These are phyloP conservation scores for Leptographium lundbergii DNA, from an alignment of 2,329 filamentous ascomycete genomes.

Conservation along the genomic window DNA sequence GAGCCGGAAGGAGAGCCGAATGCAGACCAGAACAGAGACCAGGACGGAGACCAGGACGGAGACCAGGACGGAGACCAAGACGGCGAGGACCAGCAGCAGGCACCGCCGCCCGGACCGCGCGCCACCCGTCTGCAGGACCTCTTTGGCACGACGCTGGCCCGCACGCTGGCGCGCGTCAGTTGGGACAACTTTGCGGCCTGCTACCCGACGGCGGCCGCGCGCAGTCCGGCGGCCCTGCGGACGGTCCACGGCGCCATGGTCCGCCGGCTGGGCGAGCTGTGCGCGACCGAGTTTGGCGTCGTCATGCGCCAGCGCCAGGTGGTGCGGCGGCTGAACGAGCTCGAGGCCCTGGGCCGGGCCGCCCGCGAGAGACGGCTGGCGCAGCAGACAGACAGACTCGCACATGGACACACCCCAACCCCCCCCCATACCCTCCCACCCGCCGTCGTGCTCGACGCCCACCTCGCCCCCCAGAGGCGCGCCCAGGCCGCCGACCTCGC, in stretches of 20 bases:
- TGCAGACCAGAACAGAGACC: too few species aligned
- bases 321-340: constrained; percentile 43
- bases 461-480: constrained; percentile 39
- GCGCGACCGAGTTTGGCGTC: constrained; percentile 44
- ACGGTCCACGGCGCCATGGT: constrained; percentile 48
- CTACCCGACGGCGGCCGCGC: constrained; percentile 45
- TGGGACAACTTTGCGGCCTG: constrained; percentile 47
- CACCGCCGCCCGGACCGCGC: constrained; percentile 36
- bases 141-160: constrained; percentile 37
- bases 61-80: too few species aligned
- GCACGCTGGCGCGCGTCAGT: constrained; percentile 41
- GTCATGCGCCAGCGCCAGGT: constrained; percentile 40
- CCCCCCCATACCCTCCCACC: constrained; percentile 43
- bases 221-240: constrained; percentile 36
- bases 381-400: too few species aligned
- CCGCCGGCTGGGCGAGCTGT: constrained; percentile 38
- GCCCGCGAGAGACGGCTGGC: constrained; percentile 20
- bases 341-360: constrained; percentile 42
- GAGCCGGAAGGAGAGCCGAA: neutral
- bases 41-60: too few species aligned
- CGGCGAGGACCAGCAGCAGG: neutral
- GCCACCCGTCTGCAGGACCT: constrained; percentile 41
- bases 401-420: too few species aligned
- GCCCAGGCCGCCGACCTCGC: constrained; percentile 44
- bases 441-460: constrained; percentile 36